Conservation (phyloP, 2,329 filamentous ascomycete genomes). For the Ceratocystis papillata region DNA sequence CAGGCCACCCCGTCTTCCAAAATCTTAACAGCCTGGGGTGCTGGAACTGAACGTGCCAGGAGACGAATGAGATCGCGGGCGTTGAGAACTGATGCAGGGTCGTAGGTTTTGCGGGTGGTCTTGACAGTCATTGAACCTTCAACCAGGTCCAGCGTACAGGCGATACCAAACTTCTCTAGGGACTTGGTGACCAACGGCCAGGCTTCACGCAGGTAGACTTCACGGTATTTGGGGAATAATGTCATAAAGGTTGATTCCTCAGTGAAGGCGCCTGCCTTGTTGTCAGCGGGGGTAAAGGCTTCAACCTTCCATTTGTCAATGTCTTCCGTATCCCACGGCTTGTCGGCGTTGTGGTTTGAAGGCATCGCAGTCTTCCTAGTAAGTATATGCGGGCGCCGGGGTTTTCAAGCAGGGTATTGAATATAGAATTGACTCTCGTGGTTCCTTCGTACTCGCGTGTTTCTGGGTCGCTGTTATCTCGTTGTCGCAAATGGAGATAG, state of each 20-base stretch:
- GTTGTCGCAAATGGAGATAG: slow-evolving; percentile 1
- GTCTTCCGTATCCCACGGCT: slow-evolving; percentile 92
- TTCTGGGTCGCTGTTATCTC: background rate
- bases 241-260: slow-evolving; percentile 86
- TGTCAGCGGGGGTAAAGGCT: slow-evolving; percentile 74
- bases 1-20: slow-evolving; percentile 83
- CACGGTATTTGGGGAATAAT: slow-evolving; percentile 91
- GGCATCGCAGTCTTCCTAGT: slow-evolving; percentile 47
- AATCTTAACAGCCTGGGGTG: slow-evolving; percentile 87
- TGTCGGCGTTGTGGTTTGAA: slow-evolving; percentile 78
- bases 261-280: slow-evolving; percentile 70
- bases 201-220: slow-evolving; percentile 81
- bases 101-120: slow-evolving; percentile 82
- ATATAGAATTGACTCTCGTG: background rate
- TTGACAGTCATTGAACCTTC: slow-evolving; percentile 96
- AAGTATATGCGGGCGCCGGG: background rate
- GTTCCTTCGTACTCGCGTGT: background rate
- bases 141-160: slow-evolving; percentile 84
- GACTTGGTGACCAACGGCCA: slow-evolving; percentile 86
- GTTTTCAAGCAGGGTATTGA: background rate
- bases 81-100: slow-evolving; percentile 86
- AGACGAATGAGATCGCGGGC: slow-evolving; percentile 91
- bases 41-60: slow-evolving; percentile 79
- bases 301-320: slow-evolving; percentile 97
- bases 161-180: slow-evolving; percentile 78